Conservation (phyloP, 164 flowering plant genomes). For the Sextonia rubra region DNA sequence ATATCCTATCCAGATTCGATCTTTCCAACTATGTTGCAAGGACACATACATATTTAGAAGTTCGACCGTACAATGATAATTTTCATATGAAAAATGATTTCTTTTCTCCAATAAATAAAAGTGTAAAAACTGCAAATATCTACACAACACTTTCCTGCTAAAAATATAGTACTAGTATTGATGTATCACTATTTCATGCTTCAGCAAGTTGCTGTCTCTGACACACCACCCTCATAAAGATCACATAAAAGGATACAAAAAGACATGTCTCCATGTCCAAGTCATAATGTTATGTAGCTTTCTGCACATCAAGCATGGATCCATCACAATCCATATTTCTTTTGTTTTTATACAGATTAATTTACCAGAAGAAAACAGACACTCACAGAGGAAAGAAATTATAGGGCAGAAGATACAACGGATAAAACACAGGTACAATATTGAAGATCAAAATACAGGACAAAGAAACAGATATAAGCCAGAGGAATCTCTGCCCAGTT, state of each 20-base stretch:
- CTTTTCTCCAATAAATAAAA: too few relatives aligned
- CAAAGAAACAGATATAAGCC: constrained; percentile 1
- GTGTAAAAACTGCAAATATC: not conserved
- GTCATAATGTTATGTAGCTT: not conserved
- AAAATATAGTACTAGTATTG: not conserved
- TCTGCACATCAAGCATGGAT: not conserved
- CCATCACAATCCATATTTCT: not conserved
- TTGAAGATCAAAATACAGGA: not conserved
- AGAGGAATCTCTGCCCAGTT: not conserved
- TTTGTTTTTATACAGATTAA: not conserved
- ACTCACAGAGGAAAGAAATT: not conserved
- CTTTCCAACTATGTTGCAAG: too few relatives aligned
- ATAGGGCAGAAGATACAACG: not conserved
- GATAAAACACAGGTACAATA: not conserved
- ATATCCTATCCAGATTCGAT: too few relatives aligned
- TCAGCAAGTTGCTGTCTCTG: not conserved
- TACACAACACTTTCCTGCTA: not conserved
- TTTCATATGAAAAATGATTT: not conserved
- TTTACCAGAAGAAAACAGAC: not conserved
- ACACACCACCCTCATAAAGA: not conserved
- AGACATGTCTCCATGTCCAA: not conserved
- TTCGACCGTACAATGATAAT: too few relatives aligned
- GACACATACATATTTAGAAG: too few relatives aligned
- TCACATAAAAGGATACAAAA: not conserved
- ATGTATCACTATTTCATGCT: not conserved